These are phyloP conservation scores for Cenchrus americanus DNA, from an alignment of 176 grass and related monocot genomes.

Conservation along the genomic window DNA sequence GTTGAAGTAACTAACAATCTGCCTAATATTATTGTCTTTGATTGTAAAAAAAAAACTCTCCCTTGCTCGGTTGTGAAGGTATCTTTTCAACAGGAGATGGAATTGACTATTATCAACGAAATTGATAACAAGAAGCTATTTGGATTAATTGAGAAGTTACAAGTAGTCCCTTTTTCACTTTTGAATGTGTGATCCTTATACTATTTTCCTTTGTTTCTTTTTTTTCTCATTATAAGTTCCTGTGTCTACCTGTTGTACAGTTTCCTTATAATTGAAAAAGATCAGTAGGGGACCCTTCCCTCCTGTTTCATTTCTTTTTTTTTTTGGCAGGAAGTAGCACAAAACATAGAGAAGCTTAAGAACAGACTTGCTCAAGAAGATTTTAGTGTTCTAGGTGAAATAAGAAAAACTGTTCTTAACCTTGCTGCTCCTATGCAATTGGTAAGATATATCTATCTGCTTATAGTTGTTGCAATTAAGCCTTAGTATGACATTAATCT, in stretches of 20 bases:
- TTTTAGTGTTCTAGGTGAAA: conserved; percentile 75
- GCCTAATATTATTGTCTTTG: not conserved
- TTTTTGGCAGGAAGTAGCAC: conserved; percentile 67
- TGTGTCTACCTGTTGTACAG: not conserved
- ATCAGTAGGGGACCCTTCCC: not conserved
- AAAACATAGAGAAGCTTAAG: conserved; percentile 72
- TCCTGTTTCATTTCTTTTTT: conserved; percentile 23
- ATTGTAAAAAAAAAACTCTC: not conserved
- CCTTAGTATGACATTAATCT: not conserved
- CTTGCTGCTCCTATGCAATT: conserved; percentile 64
- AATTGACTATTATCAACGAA: not conserved
- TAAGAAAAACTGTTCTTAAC: conserved; percentile 72
- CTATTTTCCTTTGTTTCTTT: not conserved
- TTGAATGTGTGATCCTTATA: not conserved
- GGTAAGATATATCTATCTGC: conserved; percentile 54
- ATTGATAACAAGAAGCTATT: conserved; percentile 1
- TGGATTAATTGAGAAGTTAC: not conserved
- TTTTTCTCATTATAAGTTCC: not conserved
- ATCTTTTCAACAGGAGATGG: not conserved
- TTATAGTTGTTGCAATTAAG: conserved; percentile 32
- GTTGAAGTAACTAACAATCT: not conserved
- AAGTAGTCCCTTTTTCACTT: not conserved
- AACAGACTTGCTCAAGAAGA: conserved; percentile 63
- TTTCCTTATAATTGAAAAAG: conserved; percentile 1
- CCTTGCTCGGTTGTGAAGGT: not conserved